Base-by-base conservation (phyloP, 805 yeast species). In the Saccharomycopsis vini region DNA sequence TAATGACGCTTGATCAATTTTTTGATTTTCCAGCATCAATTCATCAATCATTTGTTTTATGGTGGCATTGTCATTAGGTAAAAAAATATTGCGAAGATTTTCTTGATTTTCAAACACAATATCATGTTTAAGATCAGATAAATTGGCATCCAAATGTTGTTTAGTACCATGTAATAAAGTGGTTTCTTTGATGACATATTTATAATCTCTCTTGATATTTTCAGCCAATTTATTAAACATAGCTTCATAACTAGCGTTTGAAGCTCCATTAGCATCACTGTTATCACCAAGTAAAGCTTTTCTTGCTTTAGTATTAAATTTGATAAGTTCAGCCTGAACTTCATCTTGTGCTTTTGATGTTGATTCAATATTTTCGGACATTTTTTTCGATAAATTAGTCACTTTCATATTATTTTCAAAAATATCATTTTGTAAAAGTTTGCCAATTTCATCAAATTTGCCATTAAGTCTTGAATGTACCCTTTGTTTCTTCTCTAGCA, bases 1-100 rank as follows among this genome's bases (percentile, higher is more conserved):
- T 10, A 59, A 29, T 3, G 54, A 42, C 12, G 51, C 44, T 28
- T 48, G 51, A 23, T 52, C 52, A 15, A 59, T 53, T 35, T 54
- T 56, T 2, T 37, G 29, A 28, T 59, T 57, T 22, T 59, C 59
- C 18, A 37, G 33, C 21, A 52, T 58, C 15, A 59, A 43, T 5
- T 58, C 59, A 18, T 41, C 32, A 19, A 58, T 46, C 26, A 59
- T 29, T 19, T 50, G 41, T 6, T 43, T 20, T 4, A 49, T 42
- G 5, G 28, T 34, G 3, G 7, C 5, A 29, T 49, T 44, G 36
- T 52, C 49, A 33, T 54, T 55, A 3, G 46, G 46, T 22, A 43
- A 24, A 26, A 5, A 23, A n/a, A 38, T 22, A 4, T 16, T 16
- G 6, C 16, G 13, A 20, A 15, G n/a, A 21, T 16, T 13, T 20